phyloP scores from a whole-genome alignment of 2,329 filamentous ascomycete species.

The Ceratocystiopsis brevicomis region DNA sequence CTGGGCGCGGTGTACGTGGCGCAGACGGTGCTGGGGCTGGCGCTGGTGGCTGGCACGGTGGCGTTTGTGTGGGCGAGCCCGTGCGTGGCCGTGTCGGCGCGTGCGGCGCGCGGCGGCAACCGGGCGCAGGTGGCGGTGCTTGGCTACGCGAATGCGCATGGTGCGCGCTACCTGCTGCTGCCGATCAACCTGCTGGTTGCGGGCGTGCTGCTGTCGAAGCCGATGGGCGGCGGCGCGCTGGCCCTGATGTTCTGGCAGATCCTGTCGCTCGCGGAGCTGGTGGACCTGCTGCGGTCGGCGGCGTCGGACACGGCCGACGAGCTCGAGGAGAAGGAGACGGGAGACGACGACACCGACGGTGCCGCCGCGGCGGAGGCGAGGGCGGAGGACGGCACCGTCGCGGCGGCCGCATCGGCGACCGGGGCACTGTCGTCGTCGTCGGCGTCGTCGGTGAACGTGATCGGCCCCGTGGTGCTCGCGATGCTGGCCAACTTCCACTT shows the following conservation, averaged over 20 bases:
- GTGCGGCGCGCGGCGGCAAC: constrained; percentile 22
- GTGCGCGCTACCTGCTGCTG: constrained; percentile 73
- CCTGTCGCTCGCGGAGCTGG: constrained; percentile 51
- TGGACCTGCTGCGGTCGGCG: constrained; percentile 36
- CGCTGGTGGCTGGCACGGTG: constrained; percentile 65
- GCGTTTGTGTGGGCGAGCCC: constrained; percentile 77
- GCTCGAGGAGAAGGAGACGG: background rate
- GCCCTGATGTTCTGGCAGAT: constrained; percentile 76
- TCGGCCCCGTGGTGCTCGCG: constrained; percentile 69
- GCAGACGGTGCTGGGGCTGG: constrained; percentile 60
- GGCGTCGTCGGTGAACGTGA: constrained; percentile 42
- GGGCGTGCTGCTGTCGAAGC: constrained; percentile 70
- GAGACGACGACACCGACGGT: constrained; percentile 1
- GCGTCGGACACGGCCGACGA: constrained; percentile 18
- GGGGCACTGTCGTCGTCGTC: constrained; percentile 28
- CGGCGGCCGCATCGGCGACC: constrained; percentile 21
- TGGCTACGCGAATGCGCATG: constrained; percentile 85
- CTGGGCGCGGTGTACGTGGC: constrained; percentile 57
- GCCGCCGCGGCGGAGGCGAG: background rate
- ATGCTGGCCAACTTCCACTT: constrained; percentile 87
- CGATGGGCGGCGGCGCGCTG: constrained; percentile 77
- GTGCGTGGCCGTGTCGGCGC: constrained; percentile 52
- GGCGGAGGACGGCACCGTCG: constrained; percentile 21
- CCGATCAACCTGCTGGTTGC: constrained; percentile 60
- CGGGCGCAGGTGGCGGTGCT: constrained; percentile 52